Conservation (phyloP, 1,284 basidiomycete species). For the Boletellus deceptivus region DNA sequence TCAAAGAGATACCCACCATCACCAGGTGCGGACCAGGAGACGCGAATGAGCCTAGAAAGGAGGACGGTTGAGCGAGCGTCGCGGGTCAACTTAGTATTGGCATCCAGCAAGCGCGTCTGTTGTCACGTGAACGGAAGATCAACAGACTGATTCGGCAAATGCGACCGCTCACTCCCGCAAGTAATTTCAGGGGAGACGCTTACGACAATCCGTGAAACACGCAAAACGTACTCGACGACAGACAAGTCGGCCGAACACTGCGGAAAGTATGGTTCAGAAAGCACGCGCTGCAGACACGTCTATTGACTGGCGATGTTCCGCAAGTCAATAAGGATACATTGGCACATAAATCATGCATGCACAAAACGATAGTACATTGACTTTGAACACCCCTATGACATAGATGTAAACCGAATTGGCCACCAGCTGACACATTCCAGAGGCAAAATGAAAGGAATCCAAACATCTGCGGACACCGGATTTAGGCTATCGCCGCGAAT, state of each 20-base stretch:
- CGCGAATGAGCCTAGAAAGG: conserved; percentile 3
- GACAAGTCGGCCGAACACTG: no score
- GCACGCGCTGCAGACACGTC: no score
- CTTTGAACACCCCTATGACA: not conserved
- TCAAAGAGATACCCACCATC: conserved; percentile 6
- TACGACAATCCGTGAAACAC: no score
- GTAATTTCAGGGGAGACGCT: no score
- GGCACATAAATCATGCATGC: not conserved
- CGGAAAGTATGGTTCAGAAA: no score
- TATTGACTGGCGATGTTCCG: no score
- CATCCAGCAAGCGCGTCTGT: conserved; percentile 6
- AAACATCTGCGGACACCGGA: not conserved
- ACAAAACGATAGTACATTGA: not conserved
- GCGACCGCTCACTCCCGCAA: no score
- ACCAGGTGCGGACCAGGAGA: not conserved
- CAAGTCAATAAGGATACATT: no score
- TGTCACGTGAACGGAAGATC: conserved; percentile 22
- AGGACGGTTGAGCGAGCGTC: not conserved
- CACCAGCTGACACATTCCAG: not conserved
- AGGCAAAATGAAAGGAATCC: not conserved
- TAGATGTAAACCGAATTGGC: not conserved
- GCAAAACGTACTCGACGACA: no score
- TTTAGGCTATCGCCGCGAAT: not conserved
- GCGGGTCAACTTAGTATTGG: no score
- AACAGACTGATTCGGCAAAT: not conserved